These are phyloP conservation scores for Cyclotella choctawhatcheeana DNA, from an alignment of 108 stramenopile species.

Conservation along the genomic window DNA sequence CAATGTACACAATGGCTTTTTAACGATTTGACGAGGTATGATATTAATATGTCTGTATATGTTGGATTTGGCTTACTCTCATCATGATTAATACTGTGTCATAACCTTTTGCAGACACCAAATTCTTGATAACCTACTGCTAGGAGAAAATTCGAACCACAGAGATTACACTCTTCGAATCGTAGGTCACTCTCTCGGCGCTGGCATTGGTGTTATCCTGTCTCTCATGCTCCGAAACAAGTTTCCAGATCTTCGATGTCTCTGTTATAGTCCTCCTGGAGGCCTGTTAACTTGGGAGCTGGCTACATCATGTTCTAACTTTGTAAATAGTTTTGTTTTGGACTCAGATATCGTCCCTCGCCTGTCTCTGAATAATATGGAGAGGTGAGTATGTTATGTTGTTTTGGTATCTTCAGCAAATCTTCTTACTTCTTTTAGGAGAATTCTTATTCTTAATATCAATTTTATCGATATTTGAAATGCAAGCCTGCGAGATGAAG, in stretches of 20 bases:
- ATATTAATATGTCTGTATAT: background rate
- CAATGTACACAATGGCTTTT: constrained; percentile 81
- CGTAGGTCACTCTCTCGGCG: constrained; percentile 95
- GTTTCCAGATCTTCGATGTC: constrained; percentile 79
- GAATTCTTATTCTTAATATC: background rate
- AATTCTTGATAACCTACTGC: constrained; percentile 65
- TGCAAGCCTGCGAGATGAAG: constrained; percentile 75
- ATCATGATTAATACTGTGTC: background rate
- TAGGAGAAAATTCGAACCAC: constrained; percentile 60
- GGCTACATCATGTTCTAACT: constrained; percentile 67
- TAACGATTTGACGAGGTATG: constrained; percentile 69
- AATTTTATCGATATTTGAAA: background rate
- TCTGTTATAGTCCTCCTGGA: constrained; percentile 91
- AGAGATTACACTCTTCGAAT: constrained; percentile 82
- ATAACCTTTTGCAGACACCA: constrained; percentile 50
- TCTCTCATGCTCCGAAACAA: constrained; percentile 76
- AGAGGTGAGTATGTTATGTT: constrained; percentile 46
- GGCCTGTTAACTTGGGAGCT: constrained; percentile 85
- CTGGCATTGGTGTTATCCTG: constrained; percentile 87
- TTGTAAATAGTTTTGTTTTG: constrained; percentile 81
- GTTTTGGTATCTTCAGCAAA: too few relatives aligned
- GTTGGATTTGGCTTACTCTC: too few relatives aligned
- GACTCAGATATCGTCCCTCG: constrained; percentile 92
- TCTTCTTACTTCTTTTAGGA: background rate
- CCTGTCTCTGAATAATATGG: constrained; percentile 78